Base-by-base conservation (phyloP, 192 early-diverging fungal species). In the Jimgerdemannia flammicorona region DNA sequence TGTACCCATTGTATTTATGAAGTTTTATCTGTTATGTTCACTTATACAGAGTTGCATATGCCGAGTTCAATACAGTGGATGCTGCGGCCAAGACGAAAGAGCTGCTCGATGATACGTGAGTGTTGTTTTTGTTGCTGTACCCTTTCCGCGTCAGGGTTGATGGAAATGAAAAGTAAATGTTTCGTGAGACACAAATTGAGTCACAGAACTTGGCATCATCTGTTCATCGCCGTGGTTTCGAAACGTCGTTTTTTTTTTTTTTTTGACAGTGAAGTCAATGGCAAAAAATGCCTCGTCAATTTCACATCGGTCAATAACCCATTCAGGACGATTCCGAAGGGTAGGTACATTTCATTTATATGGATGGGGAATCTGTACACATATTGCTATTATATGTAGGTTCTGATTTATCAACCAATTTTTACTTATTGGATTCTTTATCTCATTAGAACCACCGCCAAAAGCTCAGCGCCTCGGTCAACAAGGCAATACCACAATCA, bases 31-130 rank as follows among this genome's bases (percentile, higher is more conserved):
- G n/a, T n/a, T n/a, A n/a, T n/a, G n/a, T n/a, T n/a, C n/a, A n/a
- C n/a, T n/a, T n/a, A n/a, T n/a, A 66, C 70, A 80, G 79, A 17
- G 80, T 87, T 43, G 89, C 85, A 9, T 90, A 83, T 75, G 59
- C 90, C 29, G 83, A 89, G 72, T 90, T 90, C 73, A 77, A 70
- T 11, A 80, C 74, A 10, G 44, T 79, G 66, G 82, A 85, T 40
- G 78, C 82, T 69, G 82, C 85, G 4, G 42, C 49, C 0, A 59
- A 73, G 9, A 79, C 80, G 19, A 86, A 89, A 72, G 54, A 73
- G 3, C 72, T 83, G 44, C 72, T 88, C 40, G 86, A 88, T 7
- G 75, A 77, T 70, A 77, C 79, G 86, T 86, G 75, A 80, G 64
- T 71, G 11, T 54, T 54, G 49, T n/a, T n/a, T n/a, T n/a, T n/a